Conservation (phyloP, 257 asterid species). For the Prunella vulgaris region DNA sequence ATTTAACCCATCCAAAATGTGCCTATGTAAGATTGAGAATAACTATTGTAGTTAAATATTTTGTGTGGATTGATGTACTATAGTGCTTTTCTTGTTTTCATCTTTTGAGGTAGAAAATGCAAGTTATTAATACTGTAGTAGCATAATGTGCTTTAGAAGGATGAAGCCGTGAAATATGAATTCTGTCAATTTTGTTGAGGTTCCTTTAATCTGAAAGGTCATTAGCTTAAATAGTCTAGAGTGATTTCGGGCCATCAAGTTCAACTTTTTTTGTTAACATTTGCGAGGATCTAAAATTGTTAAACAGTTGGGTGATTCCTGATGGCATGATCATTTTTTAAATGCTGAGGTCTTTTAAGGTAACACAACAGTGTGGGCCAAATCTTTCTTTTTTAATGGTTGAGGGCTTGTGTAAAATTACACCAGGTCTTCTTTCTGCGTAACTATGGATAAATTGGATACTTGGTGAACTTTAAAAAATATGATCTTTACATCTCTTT, state of each 20-base stretch:
- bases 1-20: conserved; percentile 8
- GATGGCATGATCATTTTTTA: background rate
- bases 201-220: background rate
- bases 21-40: background rate
- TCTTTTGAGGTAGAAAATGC: background rate
- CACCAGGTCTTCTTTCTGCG: background rate
- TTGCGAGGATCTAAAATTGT: conserved; percentile 8
- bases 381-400: background rate
- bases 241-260: conserved; percentile 1
- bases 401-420: conserved; percentile 1
- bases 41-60: background rate
- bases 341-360: background rate
- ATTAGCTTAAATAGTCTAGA: background rate
- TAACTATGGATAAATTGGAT: background rate
- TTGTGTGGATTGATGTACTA: background rate
- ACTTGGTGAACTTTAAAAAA: background rate
- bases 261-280: background rate
- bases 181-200: background rate
- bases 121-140: background rate
- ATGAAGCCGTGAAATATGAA: background rate
- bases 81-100: background rate
- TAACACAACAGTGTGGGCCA: background rate
- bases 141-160: background rate
- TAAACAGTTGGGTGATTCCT: background rate
- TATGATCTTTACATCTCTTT: background rate